Evolutionary conservation across 306 rosid genomes (phyloP), one percentile per base, ranked within the genome.

Genomic region (Quercus parvula): DNA sequence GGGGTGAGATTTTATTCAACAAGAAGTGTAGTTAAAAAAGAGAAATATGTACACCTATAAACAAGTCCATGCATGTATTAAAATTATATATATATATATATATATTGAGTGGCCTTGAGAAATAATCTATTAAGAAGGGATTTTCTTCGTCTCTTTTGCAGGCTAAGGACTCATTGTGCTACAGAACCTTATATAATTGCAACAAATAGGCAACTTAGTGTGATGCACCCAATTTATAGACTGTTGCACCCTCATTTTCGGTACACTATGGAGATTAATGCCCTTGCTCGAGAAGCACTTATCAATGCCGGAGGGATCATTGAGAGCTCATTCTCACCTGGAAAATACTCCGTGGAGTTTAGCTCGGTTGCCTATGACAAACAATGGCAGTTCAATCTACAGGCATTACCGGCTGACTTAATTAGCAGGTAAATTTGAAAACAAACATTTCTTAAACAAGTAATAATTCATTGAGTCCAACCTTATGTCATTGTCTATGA

Each of bases 241-340:
- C 69, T 94, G 6, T 56, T 94, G 38, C 94, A 84, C 33, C 99
- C 99, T 5, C 99, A 95, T 85, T 91, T 95, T 55, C 81, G 99
- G 62, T 92, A 90, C 88, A 95, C 99, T 3, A 91, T 91, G 95
- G 97, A 92, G 80, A 95, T 95, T 71, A 95, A 95, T 70, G 92
- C 92, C 3, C 87, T 92, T 7, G 99, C 99, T 18, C 92, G 99
- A 2, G 67, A 80, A 46, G 83, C 91, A 1, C 87, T 95, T 0
- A 33, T 95, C 77, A 95, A 87, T 73, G 90, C 84, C 1, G 84
- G 52, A 1, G 98, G 99, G 11, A 61, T 88, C 28, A 90, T 95
- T 15, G 97, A 94, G 78, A 24, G 9, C 1, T 8, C 78, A 9
- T 94, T 94, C 83, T 13, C 87, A 1, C 96, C 98, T 0, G 70